Evolutionary conservation across 2,329 filamentous ascomycete species (phyloP).

Genomic region (Xylariales sp.): DNA sequence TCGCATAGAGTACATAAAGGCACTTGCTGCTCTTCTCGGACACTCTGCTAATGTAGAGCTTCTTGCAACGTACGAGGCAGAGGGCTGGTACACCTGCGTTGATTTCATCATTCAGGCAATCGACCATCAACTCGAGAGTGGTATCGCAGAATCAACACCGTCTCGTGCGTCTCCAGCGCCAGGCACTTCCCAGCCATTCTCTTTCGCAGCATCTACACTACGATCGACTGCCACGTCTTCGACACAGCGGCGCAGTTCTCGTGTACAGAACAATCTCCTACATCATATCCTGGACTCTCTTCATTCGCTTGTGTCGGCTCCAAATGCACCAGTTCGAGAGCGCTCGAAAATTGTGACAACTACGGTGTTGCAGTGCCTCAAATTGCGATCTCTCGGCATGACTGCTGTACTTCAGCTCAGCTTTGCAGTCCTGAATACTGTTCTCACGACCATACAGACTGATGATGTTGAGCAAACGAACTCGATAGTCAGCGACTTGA

Average conservation of each 20-base stretch:
- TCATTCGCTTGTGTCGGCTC: constrained; percentile 55
- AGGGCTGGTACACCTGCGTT: constrained; percentile 64
- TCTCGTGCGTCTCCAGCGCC: constrained; percentile 45
- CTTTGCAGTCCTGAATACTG: constrained; percentile 69
- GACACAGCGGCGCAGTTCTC: constrained; percentile 15
- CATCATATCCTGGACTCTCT: constrained; percentile 62
- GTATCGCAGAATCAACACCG: constrained; percentile 29
- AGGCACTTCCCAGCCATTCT: constrained; percentile 25
- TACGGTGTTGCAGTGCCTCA: constrained; percentile 57
- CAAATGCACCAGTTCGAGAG: constrained; percentile 62
- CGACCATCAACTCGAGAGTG: constrained; percentile 40
- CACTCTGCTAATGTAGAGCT: constrained; percentile 77
- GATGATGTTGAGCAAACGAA: constrained; percentile 64
- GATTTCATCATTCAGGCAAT: constrained; percentile 69
- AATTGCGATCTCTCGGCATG: constrained; percentile 51
- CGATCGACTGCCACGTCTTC: constrained; percentile 22
- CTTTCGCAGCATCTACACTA: constrained; percentile 24
- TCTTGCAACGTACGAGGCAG: constrained; percentile 50
- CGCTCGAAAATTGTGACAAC: constrained; percentile 52
- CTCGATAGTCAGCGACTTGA: constrained; percentile 52
- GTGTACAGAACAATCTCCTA: constrained; percentile 31
- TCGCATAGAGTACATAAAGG: constrained; percentile 72
- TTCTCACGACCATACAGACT: constrained; percentile 61
- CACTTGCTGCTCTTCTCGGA: constrained; percentile 64
- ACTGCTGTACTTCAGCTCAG: constrained; percentile 65